Percentiles rank a stretch among this genome's conserved stretches.
Conservation (phyloP, 768 basidiomycete genomes). For the Leccinum longicurvipes region DNA sequence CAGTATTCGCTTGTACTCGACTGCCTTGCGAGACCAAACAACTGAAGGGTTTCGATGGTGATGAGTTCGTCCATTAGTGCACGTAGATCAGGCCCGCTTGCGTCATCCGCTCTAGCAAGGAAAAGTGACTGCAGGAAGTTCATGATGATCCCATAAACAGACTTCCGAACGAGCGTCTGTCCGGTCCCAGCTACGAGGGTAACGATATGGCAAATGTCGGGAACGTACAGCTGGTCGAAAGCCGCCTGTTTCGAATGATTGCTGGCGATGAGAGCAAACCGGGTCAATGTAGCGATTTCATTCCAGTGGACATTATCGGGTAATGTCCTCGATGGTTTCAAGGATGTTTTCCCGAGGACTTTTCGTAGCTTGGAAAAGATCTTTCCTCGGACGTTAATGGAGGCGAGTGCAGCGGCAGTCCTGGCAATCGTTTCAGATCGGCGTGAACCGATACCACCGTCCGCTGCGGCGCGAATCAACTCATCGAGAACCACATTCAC, state of each 20-base stretch:
- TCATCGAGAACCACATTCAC: conserved; percentile 78
- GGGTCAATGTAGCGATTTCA: conserved; percentile 76
- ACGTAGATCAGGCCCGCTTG: conserved; percentile 55
- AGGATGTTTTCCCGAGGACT: conserved; percentile 70
- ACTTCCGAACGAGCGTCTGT: conserved; percentile 67
- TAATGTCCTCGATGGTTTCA: conserved; percentile 58
- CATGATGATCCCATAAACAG: conserved; percentile 77
- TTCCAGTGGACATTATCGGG: conserved; percentile 73
- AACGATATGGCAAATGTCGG: conserved; percentile 79
- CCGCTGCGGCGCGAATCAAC: conserved; percentile 76
- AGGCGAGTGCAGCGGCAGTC: conserved; percentile 69
- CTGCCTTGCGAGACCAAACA: conserved; percentile 71
- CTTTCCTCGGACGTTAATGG: conserved; percentile 74
- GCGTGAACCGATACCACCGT: conserved; percentile 72
- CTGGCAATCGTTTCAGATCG: conserved; percentile 75
- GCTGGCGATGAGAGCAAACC: conserved; percentile 69
- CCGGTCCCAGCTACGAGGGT: conserved; percentile 77
- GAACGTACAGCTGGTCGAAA: conserved; percentile 74
- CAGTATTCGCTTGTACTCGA: conserved; percentile 69
- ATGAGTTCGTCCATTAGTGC: conserved; percentile 60
- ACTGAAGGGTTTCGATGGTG: conserved; percentile 50
- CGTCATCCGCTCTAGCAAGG: conserved; percentile 55
- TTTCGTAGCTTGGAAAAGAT: conserved; percentile 78
- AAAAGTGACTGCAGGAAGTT: conserved; percentile 80
- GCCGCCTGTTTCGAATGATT: conserved; percentile 61